Percentiles rank a stretch among this genome's conserved stretches.
phyloP scores from a whole-genome alignment of 2,329 filamentous ascomycete species.

The Fusarium sp. region DNA sequence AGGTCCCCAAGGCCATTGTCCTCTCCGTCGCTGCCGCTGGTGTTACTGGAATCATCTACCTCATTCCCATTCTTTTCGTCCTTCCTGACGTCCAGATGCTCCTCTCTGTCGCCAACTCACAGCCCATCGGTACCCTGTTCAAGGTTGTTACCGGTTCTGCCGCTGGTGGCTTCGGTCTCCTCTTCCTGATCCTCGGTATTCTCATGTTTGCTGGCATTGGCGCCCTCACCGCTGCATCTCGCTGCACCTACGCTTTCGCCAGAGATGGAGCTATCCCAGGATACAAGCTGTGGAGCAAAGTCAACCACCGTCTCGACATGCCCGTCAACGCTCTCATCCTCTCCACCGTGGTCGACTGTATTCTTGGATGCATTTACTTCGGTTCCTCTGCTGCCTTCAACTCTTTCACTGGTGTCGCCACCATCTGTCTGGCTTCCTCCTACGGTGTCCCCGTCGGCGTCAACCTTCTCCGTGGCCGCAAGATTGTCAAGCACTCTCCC shows the following conservation, averaged over 20 bases:
- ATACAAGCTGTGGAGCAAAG: conserved; percentile 72
- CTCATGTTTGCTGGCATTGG: conserved; percentile 81
- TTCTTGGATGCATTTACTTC: conserved; percentile 83
- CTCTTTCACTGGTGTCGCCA: conserved; percentile 82
- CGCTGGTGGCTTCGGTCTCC: conserved; percentile 77
- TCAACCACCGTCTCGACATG: conserved; percentile 73
- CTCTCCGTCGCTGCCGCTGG: conserved; percentile 73
- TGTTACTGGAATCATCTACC: conserved; percentile 70
- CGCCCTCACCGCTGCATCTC: conserved; percentile 77
- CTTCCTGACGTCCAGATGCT: conserved; percentile 74
- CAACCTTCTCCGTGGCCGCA: conserved; percentile 73
- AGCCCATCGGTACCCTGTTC: conserved; percentile 81
- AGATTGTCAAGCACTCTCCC: conserved; percentile 71
- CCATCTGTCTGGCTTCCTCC: conserved; percentile 79
- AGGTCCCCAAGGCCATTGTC: conserved; percentile 76
- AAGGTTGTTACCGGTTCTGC: conserved; percentile 79
- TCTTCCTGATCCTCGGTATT: conserved; percentile 81
- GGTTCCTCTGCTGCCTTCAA: conserved; percentile 81
- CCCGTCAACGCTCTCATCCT: conserved; percentile 76
- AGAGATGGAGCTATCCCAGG: conserved; percentile 80
- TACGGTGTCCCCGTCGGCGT: conserved; percentile 82
- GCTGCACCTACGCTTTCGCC: conserved; percentile 81
- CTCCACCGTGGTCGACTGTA: conserved; percentile 74
- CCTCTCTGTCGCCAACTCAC: conserved; percentile 74
- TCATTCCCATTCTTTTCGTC: conserved; percentile 81